phyloP scores from a whole-genome alignment of 2,329 filamentous ascomycete genomes.

The Epichloe glyceriae region DNA sequence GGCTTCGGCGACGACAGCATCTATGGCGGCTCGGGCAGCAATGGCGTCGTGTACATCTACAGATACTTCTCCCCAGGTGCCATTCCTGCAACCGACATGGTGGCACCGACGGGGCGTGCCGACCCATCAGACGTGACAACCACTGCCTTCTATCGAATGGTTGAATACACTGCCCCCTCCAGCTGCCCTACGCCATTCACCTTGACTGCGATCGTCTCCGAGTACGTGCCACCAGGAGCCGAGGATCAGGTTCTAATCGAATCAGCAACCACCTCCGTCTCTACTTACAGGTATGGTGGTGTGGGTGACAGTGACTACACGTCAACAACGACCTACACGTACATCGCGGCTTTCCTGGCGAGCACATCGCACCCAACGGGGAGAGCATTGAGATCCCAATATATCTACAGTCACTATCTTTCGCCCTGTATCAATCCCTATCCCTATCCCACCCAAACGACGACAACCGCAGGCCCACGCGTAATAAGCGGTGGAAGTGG shows the following conservation, averaged over 20 bases:
- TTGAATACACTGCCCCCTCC: slow-evolving; percentile 14
- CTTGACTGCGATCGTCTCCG: slow-evolving; percentile 7
- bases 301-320: too few species aligned
- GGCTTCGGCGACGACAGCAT: too few species aligned
- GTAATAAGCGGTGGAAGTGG: background rate
- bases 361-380: slow-evolving; percentile 3
- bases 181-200: slow-evolving; percentile 18
- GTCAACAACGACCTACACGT: slow-evolving; percentile 3
- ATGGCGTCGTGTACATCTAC: background rate
- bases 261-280: background rate
- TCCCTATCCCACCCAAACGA: background rate
- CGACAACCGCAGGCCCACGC: background rate
- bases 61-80: background rate
- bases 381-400: slow-evolving; percentile 1
- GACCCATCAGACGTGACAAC: background rate
- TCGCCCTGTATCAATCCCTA: slow-evolving; percentile 9
- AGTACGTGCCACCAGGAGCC: slow-evolving; percentile 7
- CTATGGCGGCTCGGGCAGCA: too few species aligned
- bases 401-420: slow-evolving; percentile 10
- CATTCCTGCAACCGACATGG: background rate
- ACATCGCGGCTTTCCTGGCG: slow-evolving; percentile 9
- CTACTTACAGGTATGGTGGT: background rate
- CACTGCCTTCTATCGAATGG: slow-evolving; percentile 9
- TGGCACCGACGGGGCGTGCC: background rate
- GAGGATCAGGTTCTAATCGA: slow-evolving; percentile 6